Evolutionary conservation across 805 yeast genomes (phyloP).

Genomic region (Candida khao-thaluensis): DNA sequence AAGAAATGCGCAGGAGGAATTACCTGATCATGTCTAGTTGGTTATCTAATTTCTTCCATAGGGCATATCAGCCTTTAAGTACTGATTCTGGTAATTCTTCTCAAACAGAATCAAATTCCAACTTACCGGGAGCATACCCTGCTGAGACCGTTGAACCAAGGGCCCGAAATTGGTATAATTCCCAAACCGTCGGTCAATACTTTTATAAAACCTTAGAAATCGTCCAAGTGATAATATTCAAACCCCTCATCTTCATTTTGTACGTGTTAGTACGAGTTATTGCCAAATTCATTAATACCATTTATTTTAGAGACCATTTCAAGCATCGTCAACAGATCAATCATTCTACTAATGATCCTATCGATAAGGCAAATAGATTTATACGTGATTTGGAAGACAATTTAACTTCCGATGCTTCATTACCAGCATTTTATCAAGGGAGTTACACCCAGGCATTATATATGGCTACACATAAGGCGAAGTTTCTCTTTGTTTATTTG

Average conservation of each 20-base stretch:
- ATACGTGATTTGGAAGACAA: constrained; percentile 51
- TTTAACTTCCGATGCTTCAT: constrained; percentile 13
- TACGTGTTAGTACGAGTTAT: constrained; percentile 23
- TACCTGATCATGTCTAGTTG: constrained; percentile 11
- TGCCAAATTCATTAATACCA: constrained; percentile 22
- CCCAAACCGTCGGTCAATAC: constrained; percentile 15
- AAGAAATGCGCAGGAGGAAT: background rate
- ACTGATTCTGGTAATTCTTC: constrained; percentile 3
- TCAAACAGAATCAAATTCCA: background rate
- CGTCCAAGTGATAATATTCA: constrained; percentile 18
- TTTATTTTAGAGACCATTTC: constrained; percentile 25
- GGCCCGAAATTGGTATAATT: constrained; percentile 18
- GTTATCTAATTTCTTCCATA: constrained; percentile 12
- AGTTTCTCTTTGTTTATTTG: constrained; percentile 71
- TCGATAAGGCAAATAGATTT: constrained; percentile 52
- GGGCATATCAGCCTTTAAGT: constrained; percentile 11
- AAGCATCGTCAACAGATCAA: constrained; percentile 8
- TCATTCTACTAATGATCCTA: constrained; percentile 43
- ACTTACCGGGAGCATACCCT: constrained; percentile 25
- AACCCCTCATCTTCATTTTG: constrained; percentile 26
- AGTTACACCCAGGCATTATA: constrained; percentile 80
- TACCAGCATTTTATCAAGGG: constrained; percentile 60
- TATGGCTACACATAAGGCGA: constrained; percentile 64
- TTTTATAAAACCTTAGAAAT: constrained; percentile 8
- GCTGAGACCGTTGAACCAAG: constrained; percentile 13